These are phyloP conservation scores for Kwoniella europaea DNA, from an alignment of 768 basidiomycete genomes.

Conservation along the genomic window DNA sequence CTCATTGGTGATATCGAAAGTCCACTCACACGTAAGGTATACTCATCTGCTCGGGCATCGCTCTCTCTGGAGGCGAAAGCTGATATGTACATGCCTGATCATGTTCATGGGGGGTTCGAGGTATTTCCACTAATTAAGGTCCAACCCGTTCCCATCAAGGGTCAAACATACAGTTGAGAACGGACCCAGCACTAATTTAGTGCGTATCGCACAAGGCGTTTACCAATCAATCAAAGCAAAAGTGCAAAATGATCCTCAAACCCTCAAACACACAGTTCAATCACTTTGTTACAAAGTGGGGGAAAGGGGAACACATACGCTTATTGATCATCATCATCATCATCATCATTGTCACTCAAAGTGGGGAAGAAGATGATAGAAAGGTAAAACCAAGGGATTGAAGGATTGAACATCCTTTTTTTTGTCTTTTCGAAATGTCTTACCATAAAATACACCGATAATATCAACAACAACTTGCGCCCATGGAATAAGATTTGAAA, in stretches of 20 bases:
- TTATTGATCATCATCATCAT: too few species aligned
- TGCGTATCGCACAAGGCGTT: background rate
- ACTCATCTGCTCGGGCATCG: too few species aligned
- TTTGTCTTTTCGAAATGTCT: background rate
- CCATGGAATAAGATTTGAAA: too few species aligned
- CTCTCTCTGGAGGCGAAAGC: too few species aligned
- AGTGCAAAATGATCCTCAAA: background rate
- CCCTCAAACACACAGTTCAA: too few species aligned
- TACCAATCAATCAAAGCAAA: background rate
- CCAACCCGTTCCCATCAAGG: background rate
- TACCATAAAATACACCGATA: too few species aligned
- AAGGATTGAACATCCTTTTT: background rate
- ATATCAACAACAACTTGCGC: background rate
- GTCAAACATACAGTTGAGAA: background rate
- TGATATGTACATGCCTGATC: background rate
- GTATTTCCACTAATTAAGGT: conserved; percentile 3
- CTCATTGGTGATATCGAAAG: too few species aligned
- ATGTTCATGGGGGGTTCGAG: too few species aligned
- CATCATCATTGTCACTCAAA: background rate
- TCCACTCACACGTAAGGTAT: too few species aligned
- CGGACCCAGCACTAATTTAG: background rate
- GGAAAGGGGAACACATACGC: background rate
- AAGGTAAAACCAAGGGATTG: background rate
- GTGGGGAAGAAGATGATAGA: background rate
- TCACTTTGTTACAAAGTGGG: background rate